Conservation (phyloP, 352 stramenopile species). For the Aphanomyces invadans region DNA sequence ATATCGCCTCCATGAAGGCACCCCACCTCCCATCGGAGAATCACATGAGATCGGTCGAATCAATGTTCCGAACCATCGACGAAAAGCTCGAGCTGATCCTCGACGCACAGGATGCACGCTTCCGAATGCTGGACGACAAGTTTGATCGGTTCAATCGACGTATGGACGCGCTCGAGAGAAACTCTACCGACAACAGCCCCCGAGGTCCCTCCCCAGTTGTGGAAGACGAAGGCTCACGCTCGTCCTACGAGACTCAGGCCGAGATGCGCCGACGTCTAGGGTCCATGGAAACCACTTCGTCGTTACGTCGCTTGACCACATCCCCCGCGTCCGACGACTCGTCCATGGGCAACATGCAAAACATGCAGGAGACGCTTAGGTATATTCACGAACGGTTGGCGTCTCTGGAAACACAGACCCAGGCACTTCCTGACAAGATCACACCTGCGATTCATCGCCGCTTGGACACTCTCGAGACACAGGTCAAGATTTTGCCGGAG, state of each 20-base stretch:
- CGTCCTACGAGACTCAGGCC: neutral
- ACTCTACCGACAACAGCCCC: neutral
- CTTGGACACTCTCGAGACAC: constrained; percentile 6
- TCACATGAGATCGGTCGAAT: neutral
- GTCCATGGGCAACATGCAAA: neutral
- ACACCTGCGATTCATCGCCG: constrained; percentile 8
- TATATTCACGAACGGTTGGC: constrained; percentile 14
- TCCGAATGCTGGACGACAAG: constrained; percentile 9
- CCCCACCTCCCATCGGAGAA: neutral
- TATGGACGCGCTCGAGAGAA: neutral
- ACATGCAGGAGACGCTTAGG: neutral
- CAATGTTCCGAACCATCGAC: constrained; percentile 14
- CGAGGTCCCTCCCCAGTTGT: neutral
- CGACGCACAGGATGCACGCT: constrained; percentile 8
- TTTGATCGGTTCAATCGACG: constrained; percentile 11
- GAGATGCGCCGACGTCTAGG: constrained; percentile 4
- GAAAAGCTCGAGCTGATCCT: constrained; percentile 12
- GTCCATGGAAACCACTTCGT: neutral
- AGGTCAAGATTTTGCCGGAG: constrained; percentile 7
- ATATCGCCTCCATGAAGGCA: neutral
- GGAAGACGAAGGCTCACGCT: neutral
- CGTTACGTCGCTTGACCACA: neutral
- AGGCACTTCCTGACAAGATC: constrained; percentile 2
- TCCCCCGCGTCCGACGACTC: neutral
- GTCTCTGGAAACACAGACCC: constrained; percentile 2